These are phyloP conservation scores for Vitellaria paradoxa DNA, from an alignment of 179 eudicot species.

Conservation along the genomic window DNA sequence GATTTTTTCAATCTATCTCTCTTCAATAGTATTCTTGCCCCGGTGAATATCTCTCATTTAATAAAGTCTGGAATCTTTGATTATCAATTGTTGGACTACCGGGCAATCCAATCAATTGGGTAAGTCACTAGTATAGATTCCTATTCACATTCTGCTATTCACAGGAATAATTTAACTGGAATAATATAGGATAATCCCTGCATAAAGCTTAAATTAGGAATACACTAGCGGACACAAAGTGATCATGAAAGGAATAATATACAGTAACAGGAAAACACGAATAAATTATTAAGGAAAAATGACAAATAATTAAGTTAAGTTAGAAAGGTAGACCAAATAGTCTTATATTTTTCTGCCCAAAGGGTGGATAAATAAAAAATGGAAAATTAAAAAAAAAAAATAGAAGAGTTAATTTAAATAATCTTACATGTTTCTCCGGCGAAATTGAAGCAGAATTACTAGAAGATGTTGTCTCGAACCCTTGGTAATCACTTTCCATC, in stretches of 20 bases:
- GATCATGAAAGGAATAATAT: background rate
- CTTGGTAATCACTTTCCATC: slow-evolving; percentile 30
- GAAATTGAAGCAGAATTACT: slow-evolving; percentile 22
- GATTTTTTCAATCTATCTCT: too few relatives aligned
- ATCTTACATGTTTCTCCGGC: slow-evolving; percentile 39
- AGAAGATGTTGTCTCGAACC: slow-evolving; percentile 3
- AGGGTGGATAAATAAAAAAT: background rate
- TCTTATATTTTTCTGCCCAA: too few relatives aligned
- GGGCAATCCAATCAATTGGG: too few relatives aligned
- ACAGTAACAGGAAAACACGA: background rate
- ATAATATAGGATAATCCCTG: too few relatives aligned
- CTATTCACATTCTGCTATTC: background rate
- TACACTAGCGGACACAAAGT: background rate
- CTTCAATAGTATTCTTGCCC: too few relatives aligned
- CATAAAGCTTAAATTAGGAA: background rate
- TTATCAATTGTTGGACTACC: too few relatives aligned
- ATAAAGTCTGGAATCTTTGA: too few relatives aligned
- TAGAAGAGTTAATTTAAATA: background rate
- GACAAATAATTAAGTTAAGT: background rate
- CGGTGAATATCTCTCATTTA: too few relatives aligned
- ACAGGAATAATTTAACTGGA: background rate
- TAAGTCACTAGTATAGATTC: too few relatives aligned
- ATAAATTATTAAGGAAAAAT: background rate
- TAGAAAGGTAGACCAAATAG: too few relatives aligned
- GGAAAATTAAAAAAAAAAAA: background rate